These are phyloP conservation scores for Leishmania turanica DNA, from an alignment of 208 protist species.

Conservation along the genomic window DNA sequence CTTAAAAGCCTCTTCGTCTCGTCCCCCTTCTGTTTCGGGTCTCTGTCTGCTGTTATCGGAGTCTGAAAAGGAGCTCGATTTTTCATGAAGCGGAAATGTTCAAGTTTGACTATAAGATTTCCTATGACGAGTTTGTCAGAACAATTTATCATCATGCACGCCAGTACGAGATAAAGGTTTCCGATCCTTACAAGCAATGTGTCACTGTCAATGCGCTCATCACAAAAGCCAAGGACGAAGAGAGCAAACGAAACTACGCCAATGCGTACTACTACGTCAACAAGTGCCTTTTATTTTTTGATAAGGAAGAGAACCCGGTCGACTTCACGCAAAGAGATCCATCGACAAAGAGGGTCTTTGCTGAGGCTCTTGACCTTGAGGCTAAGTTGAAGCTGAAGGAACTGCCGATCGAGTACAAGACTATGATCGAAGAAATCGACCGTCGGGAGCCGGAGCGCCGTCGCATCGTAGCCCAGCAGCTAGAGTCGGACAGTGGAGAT, in stretches of 20 bases:
- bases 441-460: slow-evolving; percentile 34
- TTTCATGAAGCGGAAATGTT: slow-evolving; percentile 31
- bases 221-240: slow-evolving; percentile 19
- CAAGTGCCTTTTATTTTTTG: slow-evolving; percentile 53
- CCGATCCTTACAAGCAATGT: slow-evolving; percentile 20
- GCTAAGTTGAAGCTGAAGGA: slow-evolving; percentile 26
- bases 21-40: neutral
- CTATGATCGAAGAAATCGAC: slow-evolving; percentile 41
- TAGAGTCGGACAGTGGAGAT: slow-evolving; percentile 23
- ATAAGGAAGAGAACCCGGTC: slow-evolving; percentile 34
- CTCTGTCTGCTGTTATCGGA: neutral
- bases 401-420: slow-evolving; percentile 36
- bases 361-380: slow-evolving; percentile 30
- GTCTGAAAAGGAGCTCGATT: neutral
- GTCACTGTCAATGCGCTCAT: slow-evolving; percentile 27
- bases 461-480: slow-evolving; percentile 36
- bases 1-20: no score
- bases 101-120: slow-evolving; percentile 51
- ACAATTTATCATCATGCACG: slow-evolving; percentile 63
- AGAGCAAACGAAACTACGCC: slow-evolving; percentile 33
- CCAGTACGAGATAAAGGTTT: slow-evolving; percentile 26
- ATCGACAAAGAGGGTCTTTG: slow-evolving; percentile 20
- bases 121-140: slow-evolving; percentile 50
- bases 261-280: slow-evolving; percentile 55
- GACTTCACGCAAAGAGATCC: slow-evolving; percentile 19